Conservation (phyloP, 352 stramenopile species). For the Globisporangium barbulae region DNA sequence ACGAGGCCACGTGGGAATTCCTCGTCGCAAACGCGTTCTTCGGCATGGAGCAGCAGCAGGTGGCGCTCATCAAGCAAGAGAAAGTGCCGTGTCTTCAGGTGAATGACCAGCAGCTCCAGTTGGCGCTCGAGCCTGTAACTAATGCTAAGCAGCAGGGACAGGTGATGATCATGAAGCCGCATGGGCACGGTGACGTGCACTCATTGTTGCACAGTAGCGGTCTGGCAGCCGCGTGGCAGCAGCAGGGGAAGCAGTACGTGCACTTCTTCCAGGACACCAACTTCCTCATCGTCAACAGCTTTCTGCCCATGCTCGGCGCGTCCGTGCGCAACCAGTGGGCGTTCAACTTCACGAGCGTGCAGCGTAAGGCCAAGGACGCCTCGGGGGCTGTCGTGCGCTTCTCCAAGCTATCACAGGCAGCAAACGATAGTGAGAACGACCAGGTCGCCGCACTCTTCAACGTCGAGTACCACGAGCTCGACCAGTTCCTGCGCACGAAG, state of each 20-base stretch:
- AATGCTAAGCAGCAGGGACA: slow-evolving; percentile 5
- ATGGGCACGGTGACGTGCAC: slow-evolving; percentile 98
- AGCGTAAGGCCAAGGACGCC: slow-evolving; percentile 93
- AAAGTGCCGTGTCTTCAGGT: slow-evolving; percentile 90
- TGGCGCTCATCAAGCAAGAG: slow-evolving; percentile 97
- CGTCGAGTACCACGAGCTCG: slow-evolving; percentile 74
- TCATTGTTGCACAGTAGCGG: slow-evolving; percentile 85
- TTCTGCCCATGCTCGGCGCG: slow-evolving; percentile 88
- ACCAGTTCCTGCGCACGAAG: slow-evolving; percentile 56
- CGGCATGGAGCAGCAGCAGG: slow-evolving; percentile 88
- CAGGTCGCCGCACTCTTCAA: slow-evolving; percentile 47
- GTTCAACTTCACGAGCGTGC: slow-evolving; percentile 93
- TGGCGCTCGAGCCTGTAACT: slow-evolving; percentile 67
- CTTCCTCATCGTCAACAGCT: slow-evolving; percentile 92
- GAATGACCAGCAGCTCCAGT: slow-evolving; percentile 64
- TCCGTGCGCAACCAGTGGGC: slow-evolving; percentile 79
- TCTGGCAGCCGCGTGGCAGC: slow-evolving; percentile 63
- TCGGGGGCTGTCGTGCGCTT: slow-evolving; percentile 63
- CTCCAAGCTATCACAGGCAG: slow-evolving; percentile 17
- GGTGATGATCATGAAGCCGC: slow-evolving; percentile 92
- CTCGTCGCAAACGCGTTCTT: slow-evolving; percentile 93
- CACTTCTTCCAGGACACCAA: slow-evolving; percentile 97
- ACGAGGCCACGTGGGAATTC: slow-evolving; percentile 87
- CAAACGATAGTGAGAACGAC: neutral
- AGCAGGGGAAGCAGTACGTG: slow-evolving; percentile 88